Base-by-base conservation (phyloP, 352 stramenopile species). In the Phytopythium aichiense region DNA sequence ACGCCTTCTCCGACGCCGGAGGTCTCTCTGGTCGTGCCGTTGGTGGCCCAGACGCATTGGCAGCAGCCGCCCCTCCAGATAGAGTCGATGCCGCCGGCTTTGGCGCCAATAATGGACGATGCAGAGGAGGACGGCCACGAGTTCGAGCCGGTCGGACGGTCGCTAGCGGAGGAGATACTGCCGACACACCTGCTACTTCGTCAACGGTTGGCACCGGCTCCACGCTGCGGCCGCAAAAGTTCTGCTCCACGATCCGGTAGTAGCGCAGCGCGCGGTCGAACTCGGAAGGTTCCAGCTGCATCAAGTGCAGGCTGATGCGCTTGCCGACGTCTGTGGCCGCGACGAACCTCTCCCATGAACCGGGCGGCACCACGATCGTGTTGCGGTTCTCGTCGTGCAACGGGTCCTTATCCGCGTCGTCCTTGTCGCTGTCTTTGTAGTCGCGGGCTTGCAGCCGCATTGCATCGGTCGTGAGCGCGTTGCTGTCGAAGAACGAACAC, bases 221-320 rank as follows among this genome's bases (percentile, higher is more conserved):
- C 5, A 28, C 28, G 9, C 18, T 43, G 0, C 25, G 50, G 9
- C 35, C 51, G 31, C 45, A 12, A 31, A 76, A 51, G 20, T 61
- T 71, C 9, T 65, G 66, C 63, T 76, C 69, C 20, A 76, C 69
- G 8, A 73, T 66, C 23, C 73, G 72, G 57, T 76, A 76, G 51
- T 73, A 76, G n/a, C 57, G 60, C 23, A 76, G 16, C 0, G 60
- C 66, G 23, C 58, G 66, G 49, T 65, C 58, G 43, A 76, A 76
- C 46, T 76, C 69, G 7, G 45, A 35, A 13, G 57, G 13, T 11
- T 46, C 58, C 66, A 76, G 72, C 28, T 76, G 63, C 69, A 76
- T 76, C 56, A 76, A 67, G 0, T 61, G 66, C 15, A 71, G 49
- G 35, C 66, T 64, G 28, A 76, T 71, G 37, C 69, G 66, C 28